Evolutionary conservation across 176 grass and related monocot species (phyloP), one percentile per base, ranked within the genome.

Genomic region (Lolium multiflorum): DNA sequence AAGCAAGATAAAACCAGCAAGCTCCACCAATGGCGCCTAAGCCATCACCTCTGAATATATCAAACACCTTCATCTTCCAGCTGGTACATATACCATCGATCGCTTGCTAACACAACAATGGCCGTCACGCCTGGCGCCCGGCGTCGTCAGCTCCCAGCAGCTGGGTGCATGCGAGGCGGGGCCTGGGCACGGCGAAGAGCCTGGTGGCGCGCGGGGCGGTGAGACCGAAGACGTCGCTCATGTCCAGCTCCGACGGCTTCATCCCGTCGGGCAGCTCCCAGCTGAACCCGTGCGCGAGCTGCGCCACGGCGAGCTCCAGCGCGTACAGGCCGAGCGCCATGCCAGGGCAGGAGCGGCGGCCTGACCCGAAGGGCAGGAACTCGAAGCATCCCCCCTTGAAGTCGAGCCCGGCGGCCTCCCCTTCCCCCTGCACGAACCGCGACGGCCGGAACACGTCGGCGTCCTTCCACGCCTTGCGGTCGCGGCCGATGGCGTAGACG

Each of bases 301-400:
- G 91, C 24, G 92, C 96, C 25, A 96, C 79, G 51, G 90, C 88
- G 57, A 96, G 69, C 75, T 96, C 93, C 14, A 98, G 90, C 17
- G 44, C 70, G 37, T 96, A 88, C 2, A 98, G 64, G 0, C 93
- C 96, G 4, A 98, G 78, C 88, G 92, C 88, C 79, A 82, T 96
- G 0, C 93, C 96, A 0, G 93, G 96, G 83, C 96, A 98, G 0
- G 96, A 96, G 9, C 96, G 81, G 57, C 96, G 78, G 3, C 96
- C 96, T 0, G 96, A 96, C 0, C 96, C 96, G 69, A 98, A 98
- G 0, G 96, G 96, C 58, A 98, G 54, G 57, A 98, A 91, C 88
- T 98, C 93, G 78, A 98, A 96, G 89, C 85, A 92, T 51, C 86
- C 91, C 10, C 96, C 96, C 86, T 96, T 96, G 86, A 98, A 98